Evolutionary conservation across 2,329 filamentous ascomycete genomes (phyloP), one percentile per base, ranked within the genome.

Genomic region (Cladosporium halotolerans): DNA sequence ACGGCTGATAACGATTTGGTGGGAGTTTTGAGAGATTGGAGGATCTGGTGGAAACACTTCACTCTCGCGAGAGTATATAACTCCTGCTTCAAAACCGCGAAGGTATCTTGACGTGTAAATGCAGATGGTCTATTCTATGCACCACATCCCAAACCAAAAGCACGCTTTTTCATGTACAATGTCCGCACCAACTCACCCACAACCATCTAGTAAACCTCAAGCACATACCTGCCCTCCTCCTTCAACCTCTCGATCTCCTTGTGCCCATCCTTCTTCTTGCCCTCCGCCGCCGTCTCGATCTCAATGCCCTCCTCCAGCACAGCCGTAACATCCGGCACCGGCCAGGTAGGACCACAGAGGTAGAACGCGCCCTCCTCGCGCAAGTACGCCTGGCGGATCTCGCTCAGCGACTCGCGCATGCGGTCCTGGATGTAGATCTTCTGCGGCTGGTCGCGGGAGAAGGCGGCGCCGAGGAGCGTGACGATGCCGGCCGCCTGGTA

Each of bases 401-500:
- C 85, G 42, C 77, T 74, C 55, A 97, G 74, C 0, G 86, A 89
- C 80, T 97, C 80, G 54, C 93, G 80, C 93, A 99, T 99, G 61
- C 91, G 83, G 70, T 99, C 93, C 77, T 99, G 93, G 67, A 99
- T 99, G 74, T 99, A 99, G 60, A 99, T 96, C 84, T 99, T 99
- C 76, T 96, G 80, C 13, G 89, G 87, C 79, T 99, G 93, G 69
- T 99, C 93, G 69, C 93, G 86, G 55, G 89, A 95, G 79, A 99
- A 99, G 41, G 93, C 93, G 48, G 89, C 84, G 49, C 93, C 93
- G 47, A 99, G 82, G 40, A 96, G 81, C 0, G 93, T 99, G 69
- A 99, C 91, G 63, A 99, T 89, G 48, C 93, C 93, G 0, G 93
- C 90, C 56, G 91, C 92, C 67, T 93, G 83, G 73, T 99, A 99